These are phyloP conservation scores for Solanum paucissectum DNA, from an alignment of 257 asterid species.

Conservation along the genomic window DNA sequence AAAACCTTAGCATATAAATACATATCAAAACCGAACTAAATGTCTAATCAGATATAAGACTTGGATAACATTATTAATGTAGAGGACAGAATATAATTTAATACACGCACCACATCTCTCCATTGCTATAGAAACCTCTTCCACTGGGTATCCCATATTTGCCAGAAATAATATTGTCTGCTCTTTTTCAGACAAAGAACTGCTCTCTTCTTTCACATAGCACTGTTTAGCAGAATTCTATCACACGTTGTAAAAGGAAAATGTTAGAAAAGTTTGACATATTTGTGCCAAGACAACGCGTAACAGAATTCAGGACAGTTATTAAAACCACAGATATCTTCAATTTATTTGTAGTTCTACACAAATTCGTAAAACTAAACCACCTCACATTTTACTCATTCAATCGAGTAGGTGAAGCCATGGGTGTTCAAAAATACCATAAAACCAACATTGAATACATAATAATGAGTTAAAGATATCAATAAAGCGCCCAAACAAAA, in stretches of 20 bases:
- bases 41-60: background rate
- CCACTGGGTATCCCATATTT: slow-evolving; percentile 52
- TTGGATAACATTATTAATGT: background rate
- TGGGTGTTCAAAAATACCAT: background rate
- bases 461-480: background rate
- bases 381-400: background rate
- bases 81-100: background rate
- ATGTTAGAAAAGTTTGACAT: background rate
- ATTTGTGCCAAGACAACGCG: background rate
- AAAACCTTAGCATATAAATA: background rate
- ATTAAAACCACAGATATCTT: background rate
- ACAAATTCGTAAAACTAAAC: background rate
- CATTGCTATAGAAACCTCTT: slow-evolving; percentile 47
- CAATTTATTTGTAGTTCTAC: background rate
- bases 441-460: background rate
- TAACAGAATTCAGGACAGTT: background rate
- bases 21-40: background rate
- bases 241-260: background rate
- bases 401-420: background rate
- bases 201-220: slow-evolving; percentile 11
- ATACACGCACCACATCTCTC: slow-evolving; percentile 46
- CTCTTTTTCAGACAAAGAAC: slow-evolving; percentile 35
- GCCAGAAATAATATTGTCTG: slow-evolving; percentile 18
- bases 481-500: background rate
- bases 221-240: background rate